Percentiles rank a stretch among this genome's conserved stretches.
Conservation (phyloP, 306 rosid genomes). For the Cucumis sativus region Cucumber_9930_V3 NC_026659.2:17841501-17842000, state of each 20-base stretch:
- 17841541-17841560: constrained; percentile 42
- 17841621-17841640: constrained; percentile 12
- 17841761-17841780: too few species aligned
- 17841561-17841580: constrained; percentile 47
- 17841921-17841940: not conserved
- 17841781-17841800: not conserved
- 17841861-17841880: not conserved
- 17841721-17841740: too few species aligned
- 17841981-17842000: too few species aligned
- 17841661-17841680: not conserved
- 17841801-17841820: not conserved
- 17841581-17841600: constrained; percentile 42
- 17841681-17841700: not conserved
- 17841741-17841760: too few species aligned
- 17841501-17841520: constrained; percentile 28
- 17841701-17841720: too few species aligned
- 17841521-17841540: constrained; percentile 42
- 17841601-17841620: constrained; percentile 22
- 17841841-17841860: not conserved
- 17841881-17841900: not conserved
- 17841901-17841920: not conserved
- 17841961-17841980: not conserved
- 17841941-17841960: not conserved
- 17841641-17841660: not conserved
- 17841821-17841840: not conserved